Conservation (phyloP, 2,329 filamentous ascomycete genomes). For the Coniochaeta hoffmannii region DNA sequence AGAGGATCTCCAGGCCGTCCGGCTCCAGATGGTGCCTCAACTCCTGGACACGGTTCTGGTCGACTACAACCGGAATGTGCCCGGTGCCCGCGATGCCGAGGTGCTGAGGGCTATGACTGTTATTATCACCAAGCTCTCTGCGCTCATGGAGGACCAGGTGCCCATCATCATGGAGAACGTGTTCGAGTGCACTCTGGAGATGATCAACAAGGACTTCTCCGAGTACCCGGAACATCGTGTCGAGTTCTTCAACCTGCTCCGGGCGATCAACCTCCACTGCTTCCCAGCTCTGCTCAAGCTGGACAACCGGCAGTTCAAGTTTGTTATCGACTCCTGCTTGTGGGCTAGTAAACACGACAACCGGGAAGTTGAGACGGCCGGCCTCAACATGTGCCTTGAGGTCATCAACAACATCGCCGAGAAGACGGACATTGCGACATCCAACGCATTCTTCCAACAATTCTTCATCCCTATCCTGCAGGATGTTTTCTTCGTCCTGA, state of each 20-base stretch:
- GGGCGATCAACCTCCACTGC: constrained; percentile 94
- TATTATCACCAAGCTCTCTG: constrained; percentile 92
- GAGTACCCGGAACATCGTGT: constrained; percentile 98
- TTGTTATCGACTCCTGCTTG: constrained; percentile 98
- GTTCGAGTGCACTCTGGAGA: constrained; percentile 95
- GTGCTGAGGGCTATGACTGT: constrained; percentile 97
- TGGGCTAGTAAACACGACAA: constrained; percentile 99
- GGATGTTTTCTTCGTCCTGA: constrained; percentile 97
- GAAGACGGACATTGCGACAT: constrained; percentile 75
- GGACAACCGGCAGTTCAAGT: constrained; percentile 96
- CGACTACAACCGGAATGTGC: constrained; percentile 95
- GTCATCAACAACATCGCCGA: constrained; percentile 97
- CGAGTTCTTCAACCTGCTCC: constrained; percentile 97
- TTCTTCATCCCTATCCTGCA: constrained; percentile 95
- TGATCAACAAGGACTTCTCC: constrained; percentile 99
- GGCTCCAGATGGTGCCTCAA: constrained; percentile 90
- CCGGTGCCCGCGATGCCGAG: constrained; percentile 91
- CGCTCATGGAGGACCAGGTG: constrained; percentile 96
- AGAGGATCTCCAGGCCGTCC: constrained; percentile 89
- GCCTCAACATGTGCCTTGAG: constrained; percentile 96
- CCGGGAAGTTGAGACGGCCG: constrained; percentile 91
- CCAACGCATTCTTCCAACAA: constrained; percentile 94
- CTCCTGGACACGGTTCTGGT: constrained; percentile 88
- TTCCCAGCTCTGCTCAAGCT: constrained; percentile 92
- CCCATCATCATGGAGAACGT: constrained; percentile 97